These are phyloP conservation scores for Cephaloascus fragrans DNA, from an alignment of 805 yeast genomes.

Conservation along the genomic window DNA sequence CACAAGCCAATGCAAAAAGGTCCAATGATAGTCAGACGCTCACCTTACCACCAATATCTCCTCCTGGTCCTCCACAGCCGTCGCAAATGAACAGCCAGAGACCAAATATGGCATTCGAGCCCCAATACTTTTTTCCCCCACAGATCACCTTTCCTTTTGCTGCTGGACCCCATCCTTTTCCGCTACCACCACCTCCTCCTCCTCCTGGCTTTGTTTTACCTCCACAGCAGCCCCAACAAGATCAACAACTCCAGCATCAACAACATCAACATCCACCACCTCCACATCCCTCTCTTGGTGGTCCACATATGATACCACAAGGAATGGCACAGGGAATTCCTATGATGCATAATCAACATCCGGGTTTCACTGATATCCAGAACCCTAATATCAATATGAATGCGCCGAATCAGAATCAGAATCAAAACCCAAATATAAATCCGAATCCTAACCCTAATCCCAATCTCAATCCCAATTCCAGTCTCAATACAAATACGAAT, in stretches of 20 bases:
- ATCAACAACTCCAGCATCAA: background rate
- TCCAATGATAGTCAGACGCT: background rate
- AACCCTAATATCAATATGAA: background rate
- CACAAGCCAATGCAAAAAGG: background rate
- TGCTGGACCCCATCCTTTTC: background rate
- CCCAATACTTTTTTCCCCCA: background rate
- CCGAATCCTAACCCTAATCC: background rate
- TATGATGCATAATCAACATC: background rate
- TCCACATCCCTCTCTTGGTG: no score
- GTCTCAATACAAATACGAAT: no score
- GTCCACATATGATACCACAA: no score
- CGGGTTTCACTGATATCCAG: no score
- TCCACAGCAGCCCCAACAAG: background rate
- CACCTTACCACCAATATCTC: background rate
- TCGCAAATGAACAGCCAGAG: no score
- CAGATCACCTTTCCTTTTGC: background rate
- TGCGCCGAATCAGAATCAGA: background rate
- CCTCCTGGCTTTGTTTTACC: background rate
- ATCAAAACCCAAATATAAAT: background rate
- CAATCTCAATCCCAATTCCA: no score
- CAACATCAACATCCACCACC: background rate
- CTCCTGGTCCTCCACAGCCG: background rate
- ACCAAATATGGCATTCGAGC: background rate
- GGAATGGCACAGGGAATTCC: no score
- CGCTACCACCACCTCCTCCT: background rate